phyloP scores from a whole-genome alignment of 352 stramenopile species.

The Phytophthora melonis region DNA sequence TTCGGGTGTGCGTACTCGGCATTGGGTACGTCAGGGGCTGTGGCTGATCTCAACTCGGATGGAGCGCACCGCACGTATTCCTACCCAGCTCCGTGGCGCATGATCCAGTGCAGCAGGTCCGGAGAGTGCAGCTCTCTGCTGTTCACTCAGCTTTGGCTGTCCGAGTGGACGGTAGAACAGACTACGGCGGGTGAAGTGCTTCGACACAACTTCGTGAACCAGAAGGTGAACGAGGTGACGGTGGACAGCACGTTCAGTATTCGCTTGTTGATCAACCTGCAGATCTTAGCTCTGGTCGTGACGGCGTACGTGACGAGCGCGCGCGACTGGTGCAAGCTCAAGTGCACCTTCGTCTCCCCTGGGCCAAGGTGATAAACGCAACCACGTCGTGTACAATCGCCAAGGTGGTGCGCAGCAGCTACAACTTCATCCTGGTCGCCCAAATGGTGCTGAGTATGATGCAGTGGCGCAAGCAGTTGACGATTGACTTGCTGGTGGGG shows the following conservation, averaged over 20 bases:
- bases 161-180: slow-evolving; percentile 40
- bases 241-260: slow-evolving; percentile 48
- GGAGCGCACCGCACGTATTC: slow-evolving; percentile 29
- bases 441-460: slow-evolving; percentile 48
- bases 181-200: slow-evolving; percentile 21
- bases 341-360: slow-evolving; percentile 30
- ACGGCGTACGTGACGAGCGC: slow-evolving; percentile 47
- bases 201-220: slow-evolving; percentile 54
- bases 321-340: slow-evolving; percentile 39
- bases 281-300: slow-evolving; percentile 46
- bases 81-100: slow-evolving; percentile 48
- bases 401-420: slow-evolving; percentile 52
- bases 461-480: slow-evolving; percentile 45
- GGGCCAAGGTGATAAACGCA: slow-evolving; percentile 28
- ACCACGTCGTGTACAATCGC: slow-evolving; percentile 47
- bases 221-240: slow-evolving; percentile 52
- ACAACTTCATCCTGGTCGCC: slow-evolving; percentile 49
- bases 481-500: slow-evolving; percentile 50
- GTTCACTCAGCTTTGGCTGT: slow-evolving; percentile 52
- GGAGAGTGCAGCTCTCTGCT: slow-evolving; percentile 50
- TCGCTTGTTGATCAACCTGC: slow-evolving; percentile 40
- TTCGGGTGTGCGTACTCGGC: slow-evolving; percentile 48
- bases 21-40: slow-evolving; percentile 39
- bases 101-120: slow-evolving; percentile 51
- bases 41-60: slow-evolving; percentile 32